Evolutionary conservation across 495 filamentous ascomycete species (phyloP).

Genomic region (Talaromyces stipitatus): DNA sequence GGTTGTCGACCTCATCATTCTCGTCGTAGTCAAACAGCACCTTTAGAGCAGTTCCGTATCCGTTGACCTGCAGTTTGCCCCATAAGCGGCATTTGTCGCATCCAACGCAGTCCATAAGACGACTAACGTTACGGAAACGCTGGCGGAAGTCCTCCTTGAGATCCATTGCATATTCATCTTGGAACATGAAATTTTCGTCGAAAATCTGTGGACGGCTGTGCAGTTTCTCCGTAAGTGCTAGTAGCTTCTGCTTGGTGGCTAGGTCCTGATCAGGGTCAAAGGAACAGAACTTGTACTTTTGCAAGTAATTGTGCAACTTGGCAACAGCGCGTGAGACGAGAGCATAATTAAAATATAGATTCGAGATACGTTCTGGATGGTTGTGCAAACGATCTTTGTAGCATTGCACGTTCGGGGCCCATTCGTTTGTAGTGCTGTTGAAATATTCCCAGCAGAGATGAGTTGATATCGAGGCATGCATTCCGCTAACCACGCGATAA

Average conservation of each 20-base stretch:
- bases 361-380: slow-evolving; percentile 86
- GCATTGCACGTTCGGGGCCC: slow-evolving; percentile 87
- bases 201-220: slow-evolving; percentile 71
- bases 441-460: slow-evolving; percentile 96
- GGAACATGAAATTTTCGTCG: slow-evolving; percentile 92
- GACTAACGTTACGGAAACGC: slow-evolving; percentile 90
- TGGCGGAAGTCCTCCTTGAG: slow-evolving; percentile 97
- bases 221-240: slow-evolving; percentile 58
- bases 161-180: slow-evolving; percentile 52
- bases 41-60: slow-evolving; percentile 92
- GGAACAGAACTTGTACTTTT: slow-evolving; percentile 83
- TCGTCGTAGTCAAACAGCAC: slow-evolving; percentile 93
- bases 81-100: slow-evolving; percentile 98
- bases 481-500: slow-evolving; percentile 87
- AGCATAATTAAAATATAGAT: slow-evolving; percentile 98
- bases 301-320: slow-evolving; percentile 80
- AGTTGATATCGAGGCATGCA: slow-evolving; percentile 95
- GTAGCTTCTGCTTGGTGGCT: slow-evolving; percentile 70
- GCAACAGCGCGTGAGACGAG: slow-evolving; percentile 81
- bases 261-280: slow-evolving; percentile 74
- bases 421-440: slow-evolving; percentile 89
- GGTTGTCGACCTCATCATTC: slow-evolving; percentile 64
- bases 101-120: slow-evolving; percentile 97
- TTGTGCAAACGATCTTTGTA: slow-evolving; percentile 76
- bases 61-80: slow-evolving; percentile 95